Conservation (phyloP, 345 rosid species). For the Rhodamnia argentea region DNA sequence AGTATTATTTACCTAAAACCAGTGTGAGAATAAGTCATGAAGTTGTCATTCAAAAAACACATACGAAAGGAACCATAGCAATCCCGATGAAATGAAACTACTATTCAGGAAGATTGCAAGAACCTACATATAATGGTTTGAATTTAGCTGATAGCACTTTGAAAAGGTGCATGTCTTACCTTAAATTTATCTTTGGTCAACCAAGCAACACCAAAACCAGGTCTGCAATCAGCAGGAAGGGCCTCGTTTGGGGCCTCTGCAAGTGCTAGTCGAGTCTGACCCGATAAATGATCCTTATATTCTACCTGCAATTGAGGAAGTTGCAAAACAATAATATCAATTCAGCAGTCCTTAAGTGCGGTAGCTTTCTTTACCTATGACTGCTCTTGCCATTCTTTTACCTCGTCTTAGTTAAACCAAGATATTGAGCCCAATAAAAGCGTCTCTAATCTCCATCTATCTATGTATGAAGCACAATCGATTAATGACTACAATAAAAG, state of each 20-base stretch:
- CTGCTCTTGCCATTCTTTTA: not conserved
- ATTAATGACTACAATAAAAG: not conserved
- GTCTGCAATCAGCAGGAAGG: conserved; percentile 82
- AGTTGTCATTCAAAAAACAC: not conserved
- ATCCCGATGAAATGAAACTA: not conserved
- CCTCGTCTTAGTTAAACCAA: not conserved
- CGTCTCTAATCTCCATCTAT: not conserved
- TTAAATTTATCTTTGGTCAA: conserved; percentile 70
- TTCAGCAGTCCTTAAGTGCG: not conserved
- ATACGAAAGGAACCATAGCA: not conserved
- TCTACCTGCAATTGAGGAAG: conserved; percentile 44
- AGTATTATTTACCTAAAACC: conserved; percentile 68
- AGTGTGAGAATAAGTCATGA: not conserved
- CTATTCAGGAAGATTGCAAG: not conserved
- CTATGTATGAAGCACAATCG: not conserved
- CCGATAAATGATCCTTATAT: conserved; percentile 57
- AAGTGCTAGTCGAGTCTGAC: conserved; percentile 45
- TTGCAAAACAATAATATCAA: not conserved
- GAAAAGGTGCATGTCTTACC: conserved; percentile 17
- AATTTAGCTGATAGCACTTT: not conserved
- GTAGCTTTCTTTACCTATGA: not conserved
- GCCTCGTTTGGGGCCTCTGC: conserved; percentile 91
- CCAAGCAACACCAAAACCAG: conserved; percentile 71
- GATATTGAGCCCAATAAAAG: not conserved
- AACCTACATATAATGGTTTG: not conserved